These are phyloP conservation scores for Nymphaea colorata DNA, from an alignment of 164 flowering plant species.

Conservation along the genomic window DNA sequence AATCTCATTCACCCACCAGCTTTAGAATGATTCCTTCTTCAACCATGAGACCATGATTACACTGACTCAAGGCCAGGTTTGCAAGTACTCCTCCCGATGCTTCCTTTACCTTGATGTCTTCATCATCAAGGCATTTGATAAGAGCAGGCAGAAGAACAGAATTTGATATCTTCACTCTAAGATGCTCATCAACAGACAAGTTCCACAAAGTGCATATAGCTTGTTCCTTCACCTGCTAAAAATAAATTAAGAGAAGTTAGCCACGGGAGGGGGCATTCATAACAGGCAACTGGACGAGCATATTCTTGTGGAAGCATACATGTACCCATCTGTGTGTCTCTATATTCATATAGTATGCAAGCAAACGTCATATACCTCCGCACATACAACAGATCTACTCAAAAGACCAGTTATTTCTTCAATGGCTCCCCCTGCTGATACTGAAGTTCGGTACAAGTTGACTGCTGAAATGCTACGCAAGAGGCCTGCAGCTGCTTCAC, in stretches of 20 bases:
- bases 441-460: slow-evolving; percentile 41
- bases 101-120: slow-evolving; percentile 54
- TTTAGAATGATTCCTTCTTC: slow-evolving; percentile 76
- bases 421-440: slow-evolving; percentile 73
- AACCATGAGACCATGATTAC: slow-evolving; percentile 54
- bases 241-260: neutral
- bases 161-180: slow-evolving; percentile 43
- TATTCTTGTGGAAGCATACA: too few relatives aligned
- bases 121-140: slow-evolving; percentile 53
- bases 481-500: slow-evolving; percentile 91
- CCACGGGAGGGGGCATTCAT: too few relatives aligned
- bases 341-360: too few relatives aligned
- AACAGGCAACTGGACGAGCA: too few relatives aligned
- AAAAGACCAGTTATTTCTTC: slow-evolving; percentile 66
- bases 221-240: slow-evolving; percentile 75
- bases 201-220: slow-evolving; percentile 65
- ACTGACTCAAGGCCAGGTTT: slow-evolving; percentile 48
- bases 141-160: slow-evolving; percentile 43
- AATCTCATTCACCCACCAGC: slow-evolving; percentile 46
- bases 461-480: slow-evolving; percentile 49
- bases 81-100: slow-evolving; percentile 81
- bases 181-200: slow-evolving; percentile 68
- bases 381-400: slow-evolving; percentile 31
- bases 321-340: too few relatives aligned
- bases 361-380: slow-evolving; percentile 32